Evolutionary conservation across 441 rosid species (phyloP).

Genomic region (Aquilaria agallochum): DNA sequence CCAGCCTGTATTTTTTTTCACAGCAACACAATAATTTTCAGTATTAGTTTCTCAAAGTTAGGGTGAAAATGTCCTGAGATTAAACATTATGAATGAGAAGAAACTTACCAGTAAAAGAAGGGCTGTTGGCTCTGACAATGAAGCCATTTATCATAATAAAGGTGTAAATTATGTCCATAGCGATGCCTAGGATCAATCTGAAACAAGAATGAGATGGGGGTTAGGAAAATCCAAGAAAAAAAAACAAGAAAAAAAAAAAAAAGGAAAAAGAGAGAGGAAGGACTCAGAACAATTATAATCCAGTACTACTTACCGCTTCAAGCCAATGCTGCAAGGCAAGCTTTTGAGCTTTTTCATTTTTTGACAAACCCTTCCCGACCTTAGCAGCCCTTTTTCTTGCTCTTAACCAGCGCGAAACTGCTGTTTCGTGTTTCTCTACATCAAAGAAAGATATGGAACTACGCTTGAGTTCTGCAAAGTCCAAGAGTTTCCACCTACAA

Average conservation of each 20-base stretch:
- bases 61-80: constrained; percentile 15
- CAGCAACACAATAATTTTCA: constrained; percentile 4
- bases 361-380: constrained; percentile 95
- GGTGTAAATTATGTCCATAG: constrained; percentile 92
- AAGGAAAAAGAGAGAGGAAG: neutral
- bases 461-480: constrained; percentile 86
- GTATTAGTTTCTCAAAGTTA: constrained; percentile 10
- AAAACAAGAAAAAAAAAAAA: neutral
- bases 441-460: constrained; percentile 94
- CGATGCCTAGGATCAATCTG: constrained; percentile 97
- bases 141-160: constrained; percentile 80
- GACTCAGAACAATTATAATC: neutral
- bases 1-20: constrained; percentile 61
- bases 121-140: constrained; percentile 85
- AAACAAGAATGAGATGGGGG: constrained; percentile 6
- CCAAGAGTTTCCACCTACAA: constrained; percentile 92
- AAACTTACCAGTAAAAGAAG: constrained; percentile 86
- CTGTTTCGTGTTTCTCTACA: constrained; percentile 86
- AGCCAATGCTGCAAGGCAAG: constrained; percentile 98
- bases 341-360: constrained; percentile 83
- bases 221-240: constrained; percentile 12
- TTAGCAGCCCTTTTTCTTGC: constrained; percentile 96
- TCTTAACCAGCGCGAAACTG: constrained; percentile 94
- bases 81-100: constrained; percentile 11
- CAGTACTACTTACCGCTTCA: constrained; percentile 69